Percentiles rank a stretch among this genome's conserved stretches.
phyloP scores from a whole-genome alignment of 148 eudicot species.

The Salicornia ramosissima region DNA sequence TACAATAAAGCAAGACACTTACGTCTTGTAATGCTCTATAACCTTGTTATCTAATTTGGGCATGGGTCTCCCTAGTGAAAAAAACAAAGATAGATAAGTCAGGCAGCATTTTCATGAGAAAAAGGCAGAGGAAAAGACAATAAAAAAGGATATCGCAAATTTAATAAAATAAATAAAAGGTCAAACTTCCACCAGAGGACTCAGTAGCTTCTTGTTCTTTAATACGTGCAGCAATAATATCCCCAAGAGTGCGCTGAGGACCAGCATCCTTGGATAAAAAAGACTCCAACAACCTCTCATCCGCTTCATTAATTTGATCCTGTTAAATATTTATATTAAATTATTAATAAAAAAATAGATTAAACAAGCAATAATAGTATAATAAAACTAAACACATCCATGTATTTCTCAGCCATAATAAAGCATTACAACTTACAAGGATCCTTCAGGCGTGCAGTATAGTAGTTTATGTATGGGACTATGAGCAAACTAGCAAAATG shows the following conservation, averaged over 20 bases:
- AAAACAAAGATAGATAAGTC: background rate
- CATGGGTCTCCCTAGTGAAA: conserved; percentile 37
- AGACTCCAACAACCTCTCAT: conserved; percentile 73
- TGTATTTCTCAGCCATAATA: background rate
- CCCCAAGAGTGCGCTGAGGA: conserved; percentile 68
- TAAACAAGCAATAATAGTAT: background rate
- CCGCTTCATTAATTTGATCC: conserved; percentile 75
- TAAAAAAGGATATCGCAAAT: background rate
- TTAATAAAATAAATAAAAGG: background rate
- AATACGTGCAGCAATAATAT: conserved; percentile 61
- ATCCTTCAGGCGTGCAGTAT: too few relatives aligned
- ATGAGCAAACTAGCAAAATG: too few relatives aligned
- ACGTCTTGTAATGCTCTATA: conserved; percentile 77
- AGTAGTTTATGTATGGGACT: too few relatives aligned
- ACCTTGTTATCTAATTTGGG: conserved; percentile 60
- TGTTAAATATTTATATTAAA: too few relatives aligned
- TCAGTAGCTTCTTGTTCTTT: conserved; percentile 57
- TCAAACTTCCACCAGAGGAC: conserved; percentile 41
- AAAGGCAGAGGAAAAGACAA: background rate
- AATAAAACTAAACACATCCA: background rate
- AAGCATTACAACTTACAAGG: too few relatives aligned
- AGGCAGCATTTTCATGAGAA: background rate
- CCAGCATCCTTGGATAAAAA: conserved; percentile 55
- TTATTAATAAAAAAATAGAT: too few relatives aligned
- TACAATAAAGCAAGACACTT: conserved; percentile 18